Conservation (phyloP, 176 grass and related monocot genomes). For the Carex pumila region DNA sequence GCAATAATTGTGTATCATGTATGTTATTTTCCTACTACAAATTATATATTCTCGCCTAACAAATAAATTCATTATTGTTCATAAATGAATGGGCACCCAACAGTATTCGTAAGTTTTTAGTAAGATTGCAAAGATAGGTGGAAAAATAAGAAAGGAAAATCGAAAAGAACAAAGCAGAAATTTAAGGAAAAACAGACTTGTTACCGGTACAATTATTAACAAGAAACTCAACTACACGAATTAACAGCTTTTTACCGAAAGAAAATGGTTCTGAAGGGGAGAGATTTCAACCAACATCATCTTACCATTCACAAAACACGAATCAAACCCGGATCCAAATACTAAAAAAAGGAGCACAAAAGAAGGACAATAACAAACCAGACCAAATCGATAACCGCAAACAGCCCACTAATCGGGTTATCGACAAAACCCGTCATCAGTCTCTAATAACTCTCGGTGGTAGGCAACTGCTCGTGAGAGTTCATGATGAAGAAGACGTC, state of each 20-base stretch:
- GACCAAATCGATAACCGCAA: background rate
- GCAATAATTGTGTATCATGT: no score
- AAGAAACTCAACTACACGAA: constrained; percentile 11
- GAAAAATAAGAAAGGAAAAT: background rate
- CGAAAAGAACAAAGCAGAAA: no score
- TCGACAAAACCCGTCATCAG: background rate
- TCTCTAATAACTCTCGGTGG: constrained; percentile 56
- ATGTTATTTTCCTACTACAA: no score
- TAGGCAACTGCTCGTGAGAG: constrained; percentile 75
- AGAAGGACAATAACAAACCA: constrained; percentile 9
- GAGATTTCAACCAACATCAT: constrained; percentile 11
- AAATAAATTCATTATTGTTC: no score
- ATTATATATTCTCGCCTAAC: no score
- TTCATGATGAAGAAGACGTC: constrained; percentile 67
- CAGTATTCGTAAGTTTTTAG: background rate
- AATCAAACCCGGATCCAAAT: constrained; percentile 3
- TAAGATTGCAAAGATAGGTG: background rate
- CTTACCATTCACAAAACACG: constrained; percentile 13
- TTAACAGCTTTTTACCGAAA: constrained; percentile 1
- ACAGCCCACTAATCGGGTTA: background rate
- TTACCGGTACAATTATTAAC: constrained; percentile 2
- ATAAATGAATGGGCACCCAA: no score
- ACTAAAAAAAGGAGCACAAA: background rate
- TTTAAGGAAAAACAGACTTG: background rate
- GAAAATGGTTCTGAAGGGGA: background rate